Conservation (phyloP, 179 eudicot genomes). For the Beta lomatogona region DNA sequence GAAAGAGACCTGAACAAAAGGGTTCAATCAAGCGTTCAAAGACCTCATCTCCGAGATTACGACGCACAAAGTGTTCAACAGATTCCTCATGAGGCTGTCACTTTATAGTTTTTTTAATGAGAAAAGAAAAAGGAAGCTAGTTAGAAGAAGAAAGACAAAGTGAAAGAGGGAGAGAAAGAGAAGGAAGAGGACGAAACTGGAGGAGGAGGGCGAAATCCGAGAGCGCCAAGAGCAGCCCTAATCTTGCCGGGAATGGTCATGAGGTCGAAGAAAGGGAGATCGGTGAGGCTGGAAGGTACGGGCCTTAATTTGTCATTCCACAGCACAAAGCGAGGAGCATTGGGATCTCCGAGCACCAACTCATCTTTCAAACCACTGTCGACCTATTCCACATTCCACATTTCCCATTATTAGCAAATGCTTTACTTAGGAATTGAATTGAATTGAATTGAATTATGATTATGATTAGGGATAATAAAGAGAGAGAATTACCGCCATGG, state of each 20-base stretch:
- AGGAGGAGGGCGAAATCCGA: constrained; percentile 75
- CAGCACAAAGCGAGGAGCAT: constrained; percentile 78
- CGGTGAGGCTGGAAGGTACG: constrained; percentile 70
- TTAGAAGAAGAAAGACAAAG: not conserved
- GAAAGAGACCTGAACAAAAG: constrained; percentile 70
- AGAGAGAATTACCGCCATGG: constrained; percentile 47
- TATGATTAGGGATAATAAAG: not conserved
- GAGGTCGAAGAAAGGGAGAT: constrained; percentile 74
- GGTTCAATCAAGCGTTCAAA: constrained; percentile 92
- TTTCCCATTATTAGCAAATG: too few species aligned
- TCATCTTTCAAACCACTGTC: constrained; percentile 82
- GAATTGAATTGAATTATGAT: not conserved
- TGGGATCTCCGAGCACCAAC: constrained; percentile 79
- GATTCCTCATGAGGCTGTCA: constrained; percentile 83
- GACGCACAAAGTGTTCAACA: constrained; percentile 85
- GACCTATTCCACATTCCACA: constrained; percentile 35
- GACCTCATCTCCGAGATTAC: constrained; percentile 85
- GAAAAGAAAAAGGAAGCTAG: too few species aligned
- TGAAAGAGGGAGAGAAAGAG: not conserved
- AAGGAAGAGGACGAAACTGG: constrained; percentile 51
- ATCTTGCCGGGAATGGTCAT: constrained; percentile 79
- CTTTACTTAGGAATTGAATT: too few species aligned
- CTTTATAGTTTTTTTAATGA: constrained; percentile 9
- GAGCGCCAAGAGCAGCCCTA: constrained; percentile 83
- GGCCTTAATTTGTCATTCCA: constrained; percentile 79